Evolutionary conservation across 2,329 filamentous ascomycete genomes (phyloP).

Genomic region (Claviceps sp.): DNA sequence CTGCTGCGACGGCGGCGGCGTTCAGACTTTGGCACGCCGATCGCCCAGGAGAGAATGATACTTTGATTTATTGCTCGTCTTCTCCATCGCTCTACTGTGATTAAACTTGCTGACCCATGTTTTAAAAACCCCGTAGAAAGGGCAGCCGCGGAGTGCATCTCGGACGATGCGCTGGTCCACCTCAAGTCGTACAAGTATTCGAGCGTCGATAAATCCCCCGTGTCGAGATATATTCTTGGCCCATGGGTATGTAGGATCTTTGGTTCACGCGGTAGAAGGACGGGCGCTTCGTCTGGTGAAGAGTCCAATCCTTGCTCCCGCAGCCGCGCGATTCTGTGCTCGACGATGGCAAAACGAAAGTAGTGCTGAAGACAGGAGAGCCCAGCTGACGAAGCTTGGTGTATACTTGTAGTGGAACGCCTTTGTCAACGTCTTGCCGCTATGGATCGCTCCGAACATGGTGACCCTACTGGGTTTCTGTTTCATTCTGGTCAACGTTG

Average conservation of each 20-base stretch:
- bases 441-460: constrained; percentile 98
- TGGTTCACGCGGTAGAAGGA: not conserved
- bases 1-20: no score
- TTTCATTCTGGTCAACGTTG: constrained; percentile 81
- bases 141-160: constrained; percentile 60
- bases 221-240: constrained; percentile 85
- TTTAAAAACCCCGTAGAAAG: constrained; percentile 15
- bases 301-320: not conserved
- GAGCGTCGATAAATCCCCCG: constrained; percentile 85
- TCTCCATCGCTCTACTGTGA: not conserved
- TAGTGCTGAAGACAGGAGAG: no score
- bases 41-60: no score
- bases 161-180: constrained; percentile 80
- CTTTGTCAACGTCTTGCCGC: constrained; percentile 76
- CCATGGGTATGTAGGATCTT: constrained; percentile 65
- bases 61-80: no score
- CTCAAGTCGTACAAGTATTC: constrained; percentile 96
- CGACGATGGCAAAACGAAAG: not conserved
- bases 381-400: constrained; percentile 1
- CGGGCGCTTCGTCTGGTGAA: not conserved
- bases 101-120: constrained; percentile 1
- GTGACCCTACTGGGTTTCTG: constrained; percentile 90
- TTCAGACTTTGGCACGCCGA: no score
- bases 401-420: constrained; percentile 69
- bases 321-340: no score